Evolutionary conservation across 768 basidiomycete genomes (phyloP), one percentile per base, ranked within the genome.

Genomic region (Tylopilus sp.): DNA sequence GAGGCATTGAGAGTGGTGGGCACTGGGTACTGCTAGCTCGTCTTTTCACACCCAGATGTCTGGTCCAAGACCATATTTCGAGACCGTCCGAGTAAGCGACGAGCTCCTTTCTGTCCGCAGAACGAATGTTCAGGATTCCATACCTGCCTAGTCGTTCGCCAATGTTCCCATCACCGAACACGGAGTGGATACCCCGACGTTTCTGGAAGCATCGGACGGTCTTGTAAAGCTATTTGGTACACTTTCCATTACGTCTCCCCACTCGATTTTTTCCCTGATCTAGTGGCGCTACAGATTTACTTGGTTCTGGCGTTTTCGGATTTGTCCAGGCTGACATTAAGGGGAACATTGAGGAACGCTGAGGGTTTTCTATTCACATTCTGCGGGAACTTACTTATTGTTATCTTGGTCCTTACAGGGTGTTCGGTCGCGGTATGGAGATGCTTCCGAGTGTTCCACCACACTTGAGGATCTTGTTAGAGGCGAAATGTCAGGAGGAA

Each of bases 121-220:
- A 43, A 44, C 18, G 28, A 43, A 39, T 10, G 40, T 45, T 57
- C 9, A 50, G 45, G 45, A 50, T n/a, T n/a, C n/a, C n/a, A 55
- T 38, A 38, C 40, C 40, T 28, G 44, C 15, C 48, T 23, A 97
- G 94, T 93, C 91, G 10, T 98, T 90, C 69, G 82, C 79, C 60
- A 89, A 95, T 55, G 90, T 98, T 36, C 79, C 83, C 15, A 74
- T 89, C 58, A 82, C 81, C n/a, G 76, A 80, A 40, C 71, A 75
- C 4, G 94, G 95, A 13, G 82, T 98, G 45, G 84, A 93, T 64
- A 91, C 93, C 0, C 62, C 73, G 18, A 68, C 78, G 12, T 98
- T 98, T 74, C 75, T 93, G 41, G 86, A 91, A 63, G 95, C 95
- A 1, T 83, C 91, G 18, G 91, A 95, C 69, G 94, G 91, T 17